These are phyloP conservation scores for Lolium perenne DNA, from an alignment of 176 grass and related monocot species.

Conservation along the genomic window DNA sequence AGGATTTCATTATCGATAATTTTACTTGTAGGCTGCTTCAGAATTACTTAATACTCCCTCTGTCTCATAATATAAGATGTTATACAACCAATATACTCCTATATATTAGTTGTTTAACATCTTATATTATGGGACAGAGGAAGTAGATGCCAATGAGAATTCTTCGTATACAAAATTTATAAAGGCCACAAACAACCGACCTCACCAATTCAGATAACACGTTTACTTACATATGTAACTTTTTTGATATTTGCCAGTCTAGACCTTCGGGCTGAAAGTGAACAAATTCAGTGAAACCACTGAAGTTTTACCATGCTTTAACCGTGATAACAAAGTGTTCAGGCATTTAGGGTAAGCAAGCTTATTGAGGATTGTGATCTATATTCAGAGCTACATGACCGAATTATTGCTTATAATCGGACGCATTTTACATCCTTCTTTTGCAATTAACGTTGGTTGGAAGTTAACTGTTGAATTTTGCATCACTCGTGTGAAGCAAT, in stretches of 20 bases:
- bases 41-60: background rate
- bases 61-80: too few relatives aligned
- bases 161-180: background rate
- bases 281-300: background rate
- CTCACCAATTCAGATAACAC: too few relatives aligned
- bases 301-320: background rate
- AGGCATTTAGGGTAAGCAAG: background rate
- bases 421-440: background rate
- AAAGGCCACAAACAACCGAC: too few relatives aligned
- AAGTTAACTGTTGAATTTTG: background rate
- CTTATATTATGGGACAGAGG: too few relatives aligned
- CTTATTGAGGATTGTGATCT: background rate
- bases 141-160: background rate
- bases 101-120: too few relatives aligned
- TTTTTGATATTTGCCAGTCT: background rate
- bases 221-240: background rate
- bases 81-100: too few relatives aligned
- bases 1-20: background rate
- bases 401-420: background rate
- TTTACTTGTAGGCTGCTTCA: background rate
- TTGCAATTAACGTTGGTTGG: background rate
- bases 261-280: slow-evolving; percentile 5
- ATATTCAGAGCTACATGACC: background rate
- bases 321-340: background rate
- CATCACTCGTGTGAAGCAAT: background rate